Evolutionary conservation across 805 yeast genomes (phyloP), one percentile per base, ranked within the genome.

Genomic region (Wickerhamiella domercqiae): DNA sequence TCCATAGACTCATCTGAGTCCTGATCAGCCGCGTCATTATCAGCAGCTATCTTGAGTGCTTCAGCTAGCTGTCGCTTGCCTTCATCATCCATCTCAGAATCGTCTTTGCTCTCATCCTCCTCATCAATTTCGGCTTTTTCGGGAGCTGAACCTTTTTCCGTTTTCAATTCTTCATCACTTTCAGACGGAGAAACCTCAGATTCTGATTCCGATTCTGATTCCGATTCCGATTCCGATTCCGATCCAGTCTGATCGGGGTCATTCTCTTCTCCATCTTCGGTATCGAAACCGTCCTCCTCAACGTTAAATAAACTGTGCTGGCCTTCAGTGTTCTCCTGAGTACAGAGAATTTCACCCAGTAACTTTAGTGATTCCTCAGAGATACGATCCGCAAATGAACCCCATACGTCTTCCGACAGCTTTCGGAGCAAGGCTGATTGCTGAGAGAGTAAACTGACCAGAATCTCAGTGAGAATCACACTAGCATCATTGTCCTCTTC

Each of bases 1-100:
- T 86, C 93, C 93, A 84, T 81, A 0, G 87, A 75, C 47, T 80
- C 93, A 36, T 75, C 80, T 19, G 71, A 75, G 15, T 63, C 71
- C 29, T 68, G 74, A 5, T 58, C 58, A 7, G 61, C 63, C 21
- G 31, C 33, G 6, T 13, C 16, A 17, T n/a, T 30, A 7, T 7
- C 16, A 7, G 34, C 32, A 5, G 26, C 35, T 20, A 20, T 40
- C 6, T 26, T 16, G 5, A 17, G 22, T 5, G 33, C 37, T 22
- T 21, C 30, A 21, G 18, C 41, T 4, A 16, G 29, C 30, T 33
- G 32, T 16, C 31, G 37, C 7, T 20, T 25, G 18, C 30, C 29
- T 22, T 40, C 41, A 21, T 28, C 40, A 11, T 40, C 39, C 3
- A 30, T 38, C 5, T 17, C 29, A n/a, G 15, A 29, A 3, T 40